phyloP scores from a whole-genome alignment of 768 basidiomycete species.

The Collybiopsis luxurians region DNA sequence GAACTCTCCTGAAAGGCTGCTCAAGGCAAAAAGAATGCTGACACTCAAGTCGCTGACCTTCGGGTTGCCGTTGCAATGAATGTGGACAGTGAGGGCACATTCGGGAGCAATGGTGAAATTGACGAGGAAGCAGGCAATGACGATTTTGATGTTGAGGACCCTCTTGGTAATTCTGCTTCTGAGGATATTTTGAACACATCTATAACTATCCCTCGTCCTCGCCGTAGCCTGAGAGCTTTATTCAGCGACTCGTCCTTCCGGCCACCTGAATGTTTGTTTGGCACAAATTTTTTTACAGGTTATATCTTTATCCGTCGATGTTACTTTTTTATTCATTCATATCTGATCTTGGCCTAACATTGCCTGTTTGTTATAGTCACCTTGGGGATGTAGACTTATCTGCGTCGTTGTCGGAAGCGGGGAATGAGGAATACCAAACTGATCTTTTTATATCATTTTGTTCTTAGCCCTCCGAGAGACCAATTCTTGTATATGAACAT shows the following conservation, averaged over 20 bases:
- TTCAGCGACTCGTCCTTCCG: neutral
- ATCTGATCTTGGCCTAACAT: neutral
- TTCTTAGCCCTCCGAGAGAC: slow-evolving; percentile 67
- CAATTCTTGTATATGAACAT: slow-evolving; percentile 83
- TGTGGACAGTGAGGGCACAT: slow-evolving; percentile 85
- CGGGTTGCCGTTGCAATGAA: slow-evolving; percentile 99
- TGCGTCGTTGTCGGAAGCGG: no score
- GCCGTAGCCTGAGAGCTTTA: slow-evolving; percentile 14
- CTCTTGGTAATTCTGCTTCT: slow-evolving; percentile 25
- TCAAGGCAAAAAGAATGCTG: slow-evolving; percentile 97
- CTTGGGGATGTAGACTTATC: slow-evolving; percentile 46
- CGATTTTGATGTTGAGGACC: slow-evolving; percentile 23
- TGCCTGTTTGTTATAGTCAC: slow-evolving; percentile 40
- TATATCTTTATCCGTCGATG: slow-evolving; percentile 84
- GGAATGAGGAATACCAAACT: no score
- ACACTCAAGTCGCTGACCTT: slow-evolving; percentile 91
- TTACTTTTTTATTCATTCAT: neutral
- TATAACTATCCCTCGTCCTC: slow-evolving; percentile 18
- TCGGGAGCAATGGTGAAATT: slow-evolving; percentile 53
- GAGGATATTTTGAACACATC: slow-evolving; percentile 13
- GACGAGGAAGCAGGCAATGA: slow-evolving; percentile 33
- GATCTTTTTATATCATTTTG: neutral
- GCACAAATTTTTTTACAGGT: slow-evolving; percentile 91
- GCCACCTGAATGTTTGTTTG: slow-evolving; percentile 69
- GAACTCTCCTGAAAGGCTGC: slow-evolving; percentile 83